Base-by-base conservation (phyloP, 164 flowering plant species). In the Stephania japonica region DNA sequence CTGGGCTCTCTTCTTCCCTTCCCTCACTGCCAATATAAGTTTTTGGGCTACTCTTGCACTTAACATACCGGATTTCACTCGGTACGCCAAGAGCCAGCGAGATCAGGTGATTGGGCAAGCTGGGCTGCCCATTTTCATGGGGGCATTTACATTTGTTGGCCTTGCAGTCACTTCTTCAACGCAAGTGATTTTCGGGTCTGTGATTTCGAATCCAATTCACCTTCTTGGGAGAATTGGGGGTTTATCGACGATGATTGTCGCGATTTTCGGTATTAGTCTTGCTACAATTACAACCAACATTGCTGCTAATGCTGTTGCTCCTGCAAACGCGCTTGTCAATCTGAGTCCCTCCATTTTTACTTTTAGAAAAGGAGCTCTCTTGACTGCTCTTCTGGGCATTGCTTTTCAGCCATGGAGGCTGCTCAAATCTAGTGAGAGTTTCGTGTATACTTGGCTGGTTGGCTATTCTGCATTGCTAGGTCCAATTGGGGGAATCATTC, bases 381-480 rank as follows among this genome's bases (percentile, higher is more conserved):
- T 91, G 0, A 92, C 99, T 0, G 91, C 97, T 0, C 41, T 90
- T 72, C 84, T 94, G 0, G 97, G 97, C 26, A 88, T 92, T 19
- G 88, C 85, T 12, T 92, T 83, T 72, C 97, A 94, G 81, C 99
- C 99, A 0, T 94, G 99, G 99, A 79, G 96, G 78, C 88, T 94
- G 18, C 88, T 91, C 0, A 66, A 81, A 61, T 89, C 97, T 6
- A 91, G 97, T 71, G 91, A 94, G 80, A 90, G 94, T 80, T 94
- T 92, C 70, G 90, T 94, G 19, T 90, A 94, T 67, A 92, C 98
- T 1, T 92, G 99, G 99, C 85, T 94, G 4, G 88, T 94, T 1
- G 95, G 99, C 5, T 91, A 91, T 80, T 88, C 99, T 12, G 97
- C 97, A 0, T 70, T 94, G 56, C 42, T 92, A 73, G 99, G 97